Percentiles rank a stretch among this genome's conserved stretches.
phyloP scores from a whole-genome alignment of 1,139 yeast species.

The Hemisphaericaspora lyxosophila region DNA sequence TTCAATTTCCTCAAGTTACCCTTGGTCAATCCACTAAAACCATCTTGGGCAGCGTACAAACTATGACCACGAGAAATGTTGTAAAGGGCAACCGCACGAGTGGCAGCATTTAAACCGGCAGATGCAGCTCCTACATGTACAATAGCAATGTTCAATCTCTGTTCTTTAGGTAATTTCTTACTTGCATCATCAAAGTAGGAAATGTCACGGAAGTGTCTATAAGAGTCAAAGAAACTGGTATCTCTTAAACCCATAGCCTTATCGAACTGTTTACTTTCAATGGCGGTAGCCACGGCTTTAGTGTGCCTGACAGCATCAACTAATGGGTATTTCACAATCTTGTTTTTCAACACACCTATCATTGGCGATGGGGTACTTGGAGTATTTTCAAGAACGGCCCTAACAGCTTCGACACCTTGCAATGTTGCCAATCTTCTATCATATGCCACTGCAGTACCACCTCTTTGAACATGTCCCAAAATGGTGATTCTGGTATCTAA shows the following conservation, averaged over 20 bases:
- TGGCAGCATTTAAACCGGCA: conserved; percentile 92
- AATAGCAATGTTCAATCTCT: conserved; percentile 70
- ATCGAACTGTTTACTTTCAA: conserved; percentile 73
- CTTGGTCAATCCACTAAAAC: conserved; percentile 85
- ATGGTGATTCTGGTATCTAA: conserved; percentile 94
- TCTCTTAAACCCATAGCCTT: conserved; percentile 87
- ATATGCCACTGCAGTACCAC: conserved; percentile 95
- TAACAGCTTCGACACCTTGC: conserved; percentile 97
- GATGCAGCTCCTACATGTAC: conserved; percentile 97
- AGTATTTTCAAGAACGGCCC: conserved; percentile 83
- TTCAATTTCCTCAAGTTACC: conserved; percentile 71
- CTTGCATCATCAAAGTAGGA: conserved; percentile 68
- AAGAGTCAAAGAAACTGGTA: conserved; percentile 79
- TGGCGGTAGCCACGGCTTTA: conserved; percentile 83
- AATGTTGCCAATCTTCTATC: conserved; percentile 89
- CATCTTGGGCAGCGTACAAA: conserved; percentile 85
- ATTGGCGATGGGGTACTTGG: conserved; percentile 94
- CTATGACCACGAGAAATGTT: conserved; percentile 89
- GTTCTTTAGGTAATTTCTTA: conserved; percentile 47
- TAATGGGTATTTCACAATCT: conserved; percentile 77
- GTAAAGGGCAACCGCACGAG: conserved; percentile 87
- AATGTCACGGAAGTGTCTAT: conserved; percentile 67
- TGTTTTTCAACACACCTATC: conserved; percentile 87
- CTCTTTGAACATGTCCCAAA: conserved; percentile 96
- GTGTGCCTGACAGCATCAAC: conserved; percentile 89